These are phyloP conservation scores for Brassica rapa DNA, from an alignment of 345 rosid species.

Conservation along the genomic window DNA sequence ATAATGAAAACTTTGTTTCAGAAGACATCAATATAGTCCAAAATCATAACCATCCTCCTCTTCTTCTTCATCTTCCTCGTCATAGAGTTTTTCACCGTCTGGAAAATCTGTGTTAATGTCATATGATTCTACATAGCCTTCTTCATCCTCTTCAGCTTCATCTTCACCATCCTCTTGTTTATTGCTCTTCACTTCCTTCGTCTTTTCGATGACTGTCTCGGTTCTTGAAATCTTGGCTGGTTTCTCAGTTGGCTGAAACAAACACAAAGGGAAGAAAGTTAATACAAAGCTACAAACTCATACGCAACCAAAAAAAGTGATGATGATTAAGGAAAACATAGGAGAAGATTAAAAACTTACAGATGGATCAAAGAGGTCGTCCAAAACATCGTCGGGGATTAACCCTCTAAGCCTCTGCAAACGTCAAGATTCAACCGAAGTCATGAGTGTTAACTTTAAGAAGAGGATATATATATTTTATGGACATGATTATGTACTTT, in stretches of 20 bases:
- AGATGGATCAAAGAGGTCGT: slow-evolving; percentile 63
- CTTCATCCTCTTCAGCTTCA: slow-evolving; percentile 25
- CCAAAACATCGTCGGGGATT: slow-evolving; percentile 68
- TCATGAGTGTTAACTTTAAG: background rate
- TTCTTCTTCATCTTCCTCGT: slow-evolving; percentile 12
- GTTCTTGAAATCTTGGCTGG: slow-evolving; percentile 21
- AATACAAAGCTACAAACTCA: background rate
- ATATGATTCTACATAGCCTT: slow-evolving; percentile 8
- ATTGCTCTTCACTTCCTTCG: slow-evolving; percentile 12
- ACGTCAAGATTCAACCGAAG: background rate
- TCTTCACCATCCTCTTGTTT: background rate
- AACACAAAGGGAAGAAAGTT: slow-evolving; percentile 9
- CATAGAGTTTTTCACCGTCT: slow-evolving; percentile 21
- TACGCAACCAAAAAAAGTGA: background rate
- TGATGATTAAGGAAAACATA: background rate
- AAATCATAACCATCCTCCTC: slow-evolving; percentile 15
- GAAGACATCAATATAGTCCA: slow-evolving; percentile 22
- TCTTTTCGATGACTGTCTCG: slow-evolving; percentile 9
- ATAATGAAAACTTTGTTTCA: background rate
- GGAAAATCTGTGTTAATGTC: slow-evolving; percentile 14
- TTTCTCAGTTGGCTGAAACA: slow-evolving; percentile 30
- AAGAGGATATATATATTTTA: background rate
- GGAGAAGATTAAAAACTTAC: slow-evolving; percentile 44
- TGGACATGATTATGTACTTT: background rate
- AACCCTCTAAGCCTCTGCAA: slow-evolving; percentile 69